Evolutionary conservation across 176 grass and related monocot genomes (phyloP).

Genomic region (Microstegium vimineum): DNA sequence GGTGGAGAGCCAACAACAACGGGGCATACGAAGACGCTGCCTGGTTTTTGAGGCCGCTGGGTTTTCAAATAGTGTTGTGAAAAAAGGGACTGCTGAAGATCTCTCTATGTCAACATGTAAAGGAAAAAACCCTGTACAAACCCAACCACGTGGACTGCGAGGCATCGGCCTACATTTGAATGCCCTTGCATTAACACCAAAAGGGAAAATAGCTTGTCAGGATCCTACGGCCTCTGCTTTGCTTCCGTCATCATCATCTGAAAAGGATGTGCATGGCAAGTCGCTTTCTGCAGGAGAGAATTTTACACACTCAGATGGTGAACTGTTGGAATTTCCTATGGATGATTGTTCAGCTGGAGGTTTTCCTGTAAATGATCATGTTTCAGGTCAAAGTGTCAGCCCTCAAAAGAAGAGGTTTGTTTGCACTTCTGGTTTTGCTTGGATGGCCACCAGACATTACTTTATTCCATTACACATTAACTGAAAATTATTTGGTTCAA

Average conservation of each 20-base stretch:
- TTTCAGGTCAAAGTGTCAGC: slow-evolving; percentile 60
- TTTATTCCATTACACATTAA: slow-evolving; percentile 18
- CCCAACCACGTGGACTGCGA: slow-evolving; percentile 45
- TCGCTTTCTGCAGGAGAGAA: slow-evolving; percentile 48
- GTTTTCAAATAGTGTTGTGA: slow-evolving; percentile 39
- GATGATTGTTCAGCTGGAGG: slow-evolving; percentile 44
- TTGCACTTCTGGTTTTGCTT: background rate
- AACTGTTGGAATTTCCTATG: slow-evolving; percentile 41
- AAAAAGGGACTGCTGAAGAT: slow-evolving; percentile 21
- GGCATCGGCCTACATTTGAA: slow-evolving; percentile 96
- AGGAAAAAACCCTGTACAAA: slow-evolving; percentile 47
- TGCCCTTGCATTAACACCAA: slow-evolving; percentile 68
- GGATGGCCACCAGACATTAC: background rate
- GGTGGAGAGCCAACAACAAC: slow-evolving; percentile 74
- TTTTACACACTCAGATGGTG: slow-evolving; percentile 23
- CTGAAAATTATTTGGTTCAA: slow-evolving; percentile 13
- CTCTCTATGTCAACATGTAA: slow-evolving; percentile 42
- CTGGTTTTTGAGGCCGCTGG: slow-evolving; percentile 76
- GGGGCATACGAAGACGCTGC: slow-evolving; percentile 87
- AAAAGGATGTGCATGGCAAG: slow-evolving; percentile 40
- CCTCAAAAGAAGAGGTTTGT: slow-evolving; percentile 90
- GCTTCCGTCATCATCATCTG: slow-evolving; percentile 39
- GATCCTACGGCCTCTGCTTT: slow-evolving; percentile 38
- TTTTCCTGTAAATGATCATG: slow-evolving; percentile 51
- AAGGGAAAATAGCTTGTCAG: slow-evolving; percentile 49